Conservation (phyloP, 495 filamentous ascomycete species). For the Trichocladium uniseriatum region DNA sequence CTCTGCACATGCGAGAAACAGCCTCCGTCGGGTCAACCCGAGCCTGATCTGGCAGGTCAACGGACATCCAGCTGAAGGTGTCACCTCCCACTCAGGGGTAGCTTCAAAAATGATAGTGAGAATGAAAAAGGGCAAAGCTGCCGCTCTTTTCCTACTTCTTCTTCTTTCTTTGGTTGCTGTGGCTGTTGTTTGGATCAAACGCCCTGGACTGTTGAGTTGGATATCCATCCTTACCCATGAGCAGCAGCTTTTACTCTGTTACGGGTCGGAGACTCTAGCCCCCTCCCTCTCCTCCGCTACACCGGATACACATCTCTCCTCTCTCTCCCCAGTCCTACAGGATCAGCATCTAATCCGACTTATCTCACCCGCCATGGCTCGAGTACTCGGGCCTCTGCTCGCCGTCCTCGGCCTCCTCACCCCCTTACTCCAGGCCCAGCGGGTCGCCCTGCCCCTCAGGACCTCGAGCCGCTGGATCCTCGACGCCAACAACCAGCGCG, state of each 20-base stretch:
- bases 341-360: no score
- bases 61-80: neutral
- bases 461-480: slow-evolving; percentile 44
- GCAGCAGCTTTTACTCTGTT: no score
- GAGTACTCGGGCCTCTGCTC: no score
- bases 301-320: neutral
- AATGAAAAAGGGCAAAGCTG: neutral
- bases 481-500: slow-evolving; percentile 34
- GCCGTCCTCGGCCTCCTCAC: slow-evolving; percentile 16
- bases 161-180: neutral
- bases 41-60: neutral
- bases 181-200: no score
- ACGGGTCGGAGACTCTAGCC: no score
- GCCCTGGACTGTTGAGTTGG: no score
- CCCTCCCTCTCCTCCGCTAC: no score
- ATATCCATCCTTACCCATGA: no score
- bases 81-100: neutral
- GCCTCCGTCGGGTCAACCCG: neutral
- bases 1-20: no score
- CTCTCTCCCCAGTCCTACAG: no score
- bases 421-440: slow-evolving; percentile 12
- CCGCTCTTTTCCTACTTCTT: slow-evolving; percentile 2
- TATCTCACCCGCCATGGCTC: slow-evolving; percentile 19
- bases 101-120: no score
- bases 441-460: slow-evolving; percentile 29